Base-by-base conservation (phyloP, 352 stramenopile species). In the Phytophthora litchii region DNA sequence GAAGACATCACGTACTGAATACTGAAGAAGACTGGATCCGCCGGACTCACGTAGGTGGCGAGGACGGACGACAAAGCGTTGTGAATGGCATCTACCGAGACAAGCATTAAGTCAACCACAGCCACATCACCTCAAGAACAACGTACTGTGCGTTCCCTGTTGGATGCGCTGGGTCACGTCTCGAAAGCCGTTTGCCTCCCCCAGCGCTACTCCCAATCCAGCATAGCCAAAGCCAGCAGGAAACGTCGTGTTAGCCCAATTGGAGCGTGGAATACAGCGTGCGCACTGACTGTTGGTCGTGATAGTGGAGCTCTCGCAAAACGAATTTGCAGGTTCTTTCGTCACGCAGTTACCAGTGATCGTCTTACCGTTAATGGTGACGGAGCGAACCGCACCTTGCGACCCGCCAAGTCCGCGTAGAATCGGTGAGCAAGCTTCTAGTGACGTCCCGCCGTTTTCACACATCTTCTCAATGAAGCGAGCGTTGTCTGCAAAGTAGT, bases 401-500 rank as follows among this genome's bases (percentile, higher is more conserved):
- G 60, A 74, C 2, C 65, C 77, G 1, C 77, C 77, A 3, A 86
- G 48, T 5, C 64, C 69, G 0, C 42, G 58, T 1, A 84, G 50
- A 48, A 83, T 82, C 7, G 49, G 37, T 8, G 70, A 72, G 41
- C 70, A 88, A 3, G 60, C 46, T 48, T 76, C 66, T 4, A 84
- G 57, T 46, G 65, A 66, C 3, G 23, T 56, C 3, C 53, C 58
- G 11, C 31, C 36, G 32, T 60, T 54, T 9, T 59, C 48, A 52
- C 75, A 83, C 17, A 31, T 44, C 0, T 48, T 35, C 19, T 55
- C 51, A 1, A 80, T 23, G 6, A 68, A 62, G 14, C 60, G 58
- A 4, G 70, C 54, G 45, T 78, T 81, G 53, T 86, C 75, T 1
- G 74, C 74, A 21, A 82, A 81, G 50, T 70, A 80, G 60, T 87